phyloP scores from a whole-genome alignment of 2,329 filamentous ascomycete genomes.

The Cryoendolithus antarcticus region DNA sequence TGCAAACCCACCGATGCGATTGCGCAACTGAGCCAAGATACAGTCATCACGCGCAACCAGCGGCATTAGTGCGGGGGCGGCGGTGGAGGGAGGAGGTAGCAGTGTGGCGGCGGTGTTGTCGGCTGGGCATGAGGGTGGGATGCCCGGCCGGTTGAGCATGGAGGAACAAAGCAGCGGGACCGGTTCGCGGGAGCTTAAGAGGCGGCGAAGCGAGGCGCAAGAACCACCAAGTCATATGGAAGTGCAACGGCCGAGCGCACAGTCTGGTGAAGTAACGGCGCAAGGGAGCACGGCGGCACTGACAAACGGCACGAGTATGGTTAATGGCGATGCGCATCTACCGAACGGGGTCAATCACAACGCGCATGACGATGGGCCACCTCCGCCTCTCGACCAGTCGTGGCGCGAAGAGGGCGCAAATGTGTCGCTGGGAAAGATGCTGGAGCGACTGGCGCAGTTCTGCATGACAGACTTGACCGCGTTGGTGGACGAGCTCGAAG shows the following conservation, averaged over 20 bases:
- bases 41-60: slow-evolving; percentile 12
- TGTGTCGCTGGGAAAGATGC: slow-evolving; percentile 60
- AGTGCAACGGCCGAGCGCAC: slow-evolving; percentile 5
- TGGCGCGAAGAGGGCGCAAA: slow-evolving; percentile 56
- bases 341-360: slow-evolving; percentile 7
- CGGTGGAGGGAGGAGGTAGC: slow-evolving; percentile 8
- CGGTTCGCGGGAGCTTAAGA: slow-evolving; percentile 23
- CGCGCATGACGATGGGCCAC: slow-evolving; percentile 11
- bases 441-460: slow-evolving; percentile 69
- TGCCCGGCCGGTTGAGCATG: slow-evolving; percentile 39
- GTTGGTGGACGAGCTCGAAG: slow-evolving; percentile 56
- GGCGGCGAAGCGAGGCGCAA: slow-evolving; percentile 14
- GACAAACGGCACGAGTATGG: slow-evolving; percentile 6
- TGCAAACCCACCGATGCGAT: not conserved
- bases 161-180: slow-evolving; percentile 28
- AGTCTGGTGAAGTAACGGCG: slow-evolving; percentile 3
- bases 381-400: slow-evolving; percentile 46
- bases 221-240: slow-evolving; percentile 10
- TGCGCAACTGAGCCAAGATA: slow-evolving; percentile 12
- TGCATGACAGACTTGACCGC: slow-evolving; percentile 68
- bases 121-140: slow-evolving; percentile 17
- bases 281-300: slow-evolving; percentile 4
- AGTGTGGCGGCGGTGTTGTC: slow-evolving; percentile 6
- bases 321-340: slow-evolving; percentile 6
- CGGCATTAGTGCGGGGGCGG: slow-evolving; percentile 10